These are phyloP conservation scores for Vicia villosa DNA, from an alignment of 306 rosid genomes.

Conservation along the genomic window DNA sequence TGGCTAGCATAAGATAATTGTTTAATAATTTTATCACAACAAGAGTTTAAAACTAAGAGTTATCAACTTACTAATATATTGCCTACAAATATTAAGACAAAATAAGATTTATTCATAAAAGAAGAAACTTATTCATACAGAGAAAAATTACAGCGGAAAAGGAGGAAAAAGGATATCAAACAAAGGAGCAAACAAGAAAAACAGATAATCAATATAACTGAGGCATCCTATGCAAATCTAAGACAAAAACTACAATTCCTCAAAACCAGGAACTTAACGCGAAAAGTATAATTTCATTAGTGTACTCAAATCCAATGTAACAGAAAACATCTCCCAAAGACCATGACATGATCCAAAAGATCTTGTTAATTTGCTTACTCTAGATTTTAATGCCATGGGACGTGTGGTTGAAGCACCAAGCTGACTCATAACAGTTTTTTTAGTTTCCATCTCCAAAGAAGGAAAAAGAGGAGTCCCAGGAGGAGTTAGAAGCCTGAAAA, in stretches of 20 bases:
- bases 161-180: conserved; percentile 1
- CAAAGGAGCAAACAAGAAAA: conserved; percentile 27
- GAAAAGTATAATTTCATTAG: conserved; percentile 1
- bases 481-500: conserved; percentile 92
- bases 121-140: conserved; percentile 7
- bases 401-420: conserved; percentile 69
- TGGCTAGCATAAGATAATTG: conserved; percentile 28
- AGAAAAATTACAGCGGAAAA: not conserved
- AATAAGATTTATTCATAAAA: not conserved
- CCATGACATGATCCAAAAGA: conserved; percentile 23
- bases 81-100: conserved; percentile 9
- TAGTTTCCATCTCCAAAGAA: conserved; percentile 88
- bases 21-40: conserved; percentile 11
- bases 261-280: conserved; percentile 10
- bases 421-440: conserved; percentile 72
- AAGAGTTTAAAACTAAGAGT: conserved; percentile 8
- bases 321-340: conserved; percentile 15
- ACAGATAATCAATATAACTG: conserved; percentile 4
- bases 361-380: conserved; percentile 62
- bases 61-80: not conserved
- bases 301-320: conserved; percentile 32
- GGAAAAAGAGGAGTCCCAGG: conserved; percentile 98
- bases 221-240: not conserved
- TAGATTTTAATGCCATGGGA: conserved; percentile 72
- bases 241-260: not conserved